Percentiles rank a stretch among this genome's conserved stretches.
phyloP scores from a whole-genome alignment of 108 stramenopile genomes.

The Asterionellopsis glacialis region DNA sequence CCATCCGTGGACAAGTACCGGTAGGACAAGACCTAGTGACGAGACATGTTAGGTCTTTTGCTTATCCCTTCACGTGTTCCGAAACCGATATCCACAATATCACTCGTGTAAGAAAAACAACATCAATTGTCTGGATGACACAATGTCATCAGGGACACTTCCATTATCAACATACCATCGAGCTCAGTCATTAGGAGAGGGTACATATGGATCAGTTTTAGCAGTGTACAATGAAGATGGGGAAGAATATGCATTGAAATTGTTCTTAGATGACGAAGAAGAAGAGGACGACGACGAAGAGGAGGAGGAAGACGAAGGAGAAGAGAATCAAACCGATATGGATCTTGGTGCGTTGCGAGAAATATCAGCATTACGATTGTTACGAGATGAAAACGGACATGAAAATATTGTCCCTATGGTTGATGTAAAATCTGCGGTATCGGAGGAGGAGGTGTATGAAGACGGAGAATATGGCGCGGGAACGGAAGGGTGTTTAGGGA shows the following conservation, averaged over 20 bases:
- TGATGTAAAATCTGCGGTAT: conserved; percentile 57
- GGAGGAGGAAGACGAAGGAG: not conserved
- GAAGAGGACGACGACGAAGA: conserved; percentile 30
- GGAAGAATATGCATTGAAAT: conserved; percentile 68
- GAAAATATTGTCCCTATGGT: conserved; percentile 66
- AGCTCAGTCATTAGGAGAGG: conserved; percentile 63
- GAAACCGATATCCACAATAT: too few species aligned
- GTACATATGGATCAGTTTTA: conserved; percentile 68
- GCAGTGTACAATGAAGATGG: conserved; percentile 83
- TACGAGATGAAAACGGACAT: conserved; percentile 63
- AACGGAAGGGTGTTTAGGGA: conserved; percentile 38
- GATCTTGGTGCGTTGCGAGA: conserved; percentile 70
- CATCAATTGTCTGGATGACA: too few species aligned
- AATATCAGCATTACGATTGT: conserved; percentile 66
- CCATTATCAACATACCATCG: conserved; percentile 68
- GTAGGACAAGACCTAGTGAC: too few species aligned
- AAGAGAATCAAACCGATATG: conserved; percentile 38
- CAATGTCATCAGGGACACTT: conserved; percentile 75
- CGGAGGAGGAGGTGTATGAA: conserved; percentile 14
- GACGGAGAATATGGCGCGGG: conserved; percentile 55
- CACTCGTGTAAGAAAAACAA: too few species aligned
- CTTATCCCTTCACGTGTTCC: too few species aligned
- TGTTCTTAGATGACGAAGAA: conserved; percentile 51
- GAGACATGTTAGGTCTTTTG: too few species aligned
- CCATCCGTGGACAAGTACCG: too few species aligned